Conservation (phyloP, 345 rosid genomes). For the Viola odorata region DNA sequence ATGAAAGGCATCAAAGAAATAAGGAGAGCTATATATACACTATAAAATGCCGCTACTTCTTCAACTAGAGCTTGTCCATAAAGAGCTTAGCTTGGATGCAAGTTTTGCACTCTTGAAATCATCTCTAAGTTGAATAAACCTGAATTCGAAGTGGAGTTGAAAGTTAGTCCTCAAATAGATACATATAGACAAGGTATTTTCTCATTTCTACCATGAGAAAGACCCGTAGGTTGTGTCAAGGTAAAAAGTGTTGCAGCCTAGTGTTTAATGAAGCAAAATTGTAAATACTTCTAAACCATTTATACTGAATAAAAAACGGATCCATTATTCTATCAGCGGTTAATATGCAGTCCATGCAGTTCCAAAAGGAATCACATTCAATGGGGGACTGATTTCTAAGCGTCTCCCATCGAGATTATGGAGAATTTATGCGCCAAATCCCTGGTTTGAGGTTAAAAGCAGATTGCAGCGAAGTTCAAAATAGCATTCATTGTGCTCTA, state of each 20-base stretch:
- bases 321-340: background rate
- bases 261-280: background rate
- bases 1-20: slow-evolving; percentile 4
- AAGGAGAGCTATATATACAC: background rate
- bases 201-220: too few relatives aligned
- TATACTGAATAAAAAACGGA: background rate
- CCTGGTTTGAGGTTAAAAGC: background rate
- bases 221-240: too few relatives aligned
- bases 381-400: background rate
- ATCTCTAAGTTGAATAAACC: slow-evolving; percentile 94
- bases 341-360: background rate
- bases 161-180: too few relatives aligned
- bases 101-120: slow-evolving; percentile 95
- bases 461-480: background rate
- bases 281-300: background rate
- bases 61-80: slow-evolving; percentile 73
- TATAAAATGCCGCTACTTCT: slow-evolving; percentile 11
- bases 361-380: background rate
- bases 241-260: background rate
- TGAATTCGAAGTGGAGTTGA: slow-evolving; percentile 16
- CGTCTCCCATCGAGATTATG: too few relatives aligned
- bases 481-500: background rate
- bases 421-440: background rate
- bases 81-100: slow-evolving; percentile 71
- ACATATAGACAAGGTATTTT: too few relatives aligned